phyloP scores from a whole-genome alignment of 441 rosid species.

The Bruguiera hainesii region DNA sequence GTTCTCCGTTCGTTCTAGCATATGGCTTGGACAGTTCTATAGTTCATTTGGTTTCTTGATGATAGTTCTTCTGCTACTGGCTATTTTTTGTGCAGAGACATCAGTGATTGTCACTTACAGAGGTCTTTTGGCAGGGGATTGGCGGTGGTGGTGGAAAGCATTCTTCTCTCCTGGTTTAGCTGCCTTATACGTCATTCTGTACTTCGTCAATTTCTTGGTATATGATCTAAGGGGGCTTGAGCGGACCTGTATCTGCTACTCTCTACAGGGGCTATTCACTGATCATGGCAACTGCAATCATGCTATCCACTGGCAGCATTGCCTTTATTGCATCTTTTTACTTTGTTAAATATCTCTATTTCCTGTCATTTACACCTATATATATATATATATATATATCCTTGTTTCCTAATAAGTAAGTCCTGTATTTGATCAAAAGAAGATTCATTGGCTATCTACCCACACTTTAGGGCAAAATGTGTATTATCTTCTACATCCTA shows the following conservation, averaged over 20 bases:
- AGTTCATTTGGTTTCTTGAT: constrained; percentile 87
- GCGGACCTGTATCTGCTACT: constrained; percentile 83
- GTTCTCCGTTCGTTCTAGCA: constrained; percentile 88
- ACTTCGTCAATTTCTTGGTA: constrained; percentile 85
- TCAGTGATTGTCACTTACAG: constrained; percentile 90
- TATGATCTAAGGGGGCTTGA: constrained; percentile 85
- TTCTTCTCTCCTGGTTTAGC: constrained; percentile 95
- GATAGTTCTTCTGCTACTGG: constrained; percentile 62
- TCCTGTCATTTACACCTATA: constrained; percentile 42
- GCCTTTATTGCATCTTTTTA: constrained; percentile 85
- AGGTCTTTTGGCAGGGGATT: constrained; percentile 97
- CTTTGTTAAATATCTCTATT: constrained; percentile 92
- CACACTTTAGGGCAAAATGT: too few relatives aligned
- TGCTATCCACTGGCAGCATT: constrained; percentile 85
- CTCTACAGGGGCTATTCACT: constrained; percentile 91
- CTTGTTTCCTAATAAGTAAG: too few relatives aligned
- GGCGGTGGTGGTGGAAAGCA: constrained; percentile 99
- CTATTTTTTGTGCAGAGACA: constrained; percentile 86
- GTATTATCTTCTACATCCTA: too few relatives aligned
- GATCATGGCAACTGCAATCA: constrained; percentile 82
- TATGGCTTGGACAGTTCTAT: constrained; percentile 94
- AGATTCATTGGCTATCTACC: too few relatives aligned
- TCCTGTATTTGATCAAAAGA: too few relatives aligned
- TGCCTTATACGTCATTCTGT: constrained; percentile 71
- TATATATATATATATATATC: too few relatives aligned